Base-by-base conservation (phyloP, 805 yeast species). In the Spathaspora boniae region DNA sequence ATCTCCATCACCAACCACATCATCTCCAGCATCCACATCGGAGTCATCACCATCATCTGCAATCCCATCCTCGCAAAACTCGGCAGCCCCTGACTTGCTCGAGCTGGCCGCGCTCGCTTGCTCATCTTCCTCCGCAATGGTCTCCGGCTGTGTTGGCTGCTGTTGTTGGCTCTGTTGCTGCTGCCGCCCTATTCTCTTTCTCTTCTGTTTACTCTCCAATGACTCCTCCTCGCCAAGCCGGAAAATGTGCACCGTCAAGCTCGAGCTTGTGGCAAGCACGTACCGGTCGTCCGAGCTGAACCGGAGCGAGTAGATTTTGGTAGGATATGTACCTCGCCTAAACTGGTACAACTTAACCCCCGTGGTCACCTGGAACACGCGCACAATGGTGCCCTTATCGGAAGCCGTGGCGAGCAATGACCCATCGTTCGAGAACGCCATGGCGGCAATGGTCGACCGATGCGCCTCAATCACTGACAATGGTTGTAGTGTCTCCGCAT, bases 231-330 rank as follows among this genome's bases (percentile, higher is more conserved):
- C 78, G 1, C 79, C 84, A 35, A 89, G 59, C 39, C 88, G 73
- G 68, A 91, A 93, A 25, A 93, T 78, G 58, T 93, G 99, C 16
- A 93, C 89, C 0, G 99, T 93, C 29, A 86, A 94, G 15, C 94
- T 86, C 2, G 94, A 78, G 18, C 94, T 82, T 8, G 91, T 78
- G 17, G 91, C 96, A n/a, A 86, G 76, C 20, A 93, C 65, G 43
- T 82, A 75, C 11, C 70, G 69, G 41, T 84, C 80, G 43, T 84
- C 83, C 17, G 69, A 63, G 43, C 86, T 82, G 60, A 93, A 93
- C 24, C 77, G 70, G 44, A 93, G 66, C 8, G 94, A 82, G 48
- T 77, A 78, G 12, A 93, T 85, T 43, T 69, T 74, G 2, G 97
- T 85, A 3, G 86, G 85, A 53, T 89, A 89, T 2, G 91, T 78